Evolutionary conservation across 441 rosid genomes (phyloP).

Genomic region (Syzygium malaccense): DNA sequence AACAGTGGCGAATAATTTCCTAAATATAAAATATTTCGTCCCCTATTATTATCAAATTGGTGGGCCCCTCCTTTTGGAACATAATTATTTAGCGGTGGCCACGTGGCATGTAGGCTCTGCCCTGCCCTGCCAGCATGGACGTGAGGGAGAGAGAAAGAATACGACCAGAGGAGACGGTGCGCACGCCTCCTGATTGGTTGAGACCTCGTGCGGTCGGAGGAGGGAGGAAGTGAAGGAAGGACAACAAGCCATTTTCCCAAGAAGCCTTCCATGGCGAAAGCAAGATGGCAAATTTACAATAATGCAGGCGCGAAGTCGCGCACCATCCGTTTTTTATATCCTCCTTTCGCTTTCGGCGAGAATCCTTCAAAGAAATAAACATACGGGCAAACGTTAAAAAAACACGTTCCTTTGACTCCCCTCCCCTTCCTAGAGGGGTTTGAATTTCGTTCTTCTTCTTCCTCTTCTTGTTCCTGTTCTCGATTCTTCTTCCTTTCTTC

Average conservation of each 20-base stretch:
- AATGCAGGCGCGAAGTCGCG: too few relatives aligned
- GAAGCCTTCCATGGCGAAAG: neutral
- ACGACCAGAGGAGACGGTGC: neutral
- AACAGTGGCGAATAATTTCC: neutral
- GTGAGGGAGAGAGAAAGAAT: neutral
- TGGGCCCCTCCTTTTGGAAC: neutral
- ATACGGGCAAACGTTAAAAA: rapidly evolving
- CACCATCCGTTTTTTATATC: neutral
- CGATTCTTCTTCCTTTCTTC: neutral
- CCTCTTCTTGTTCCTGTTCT: neutral
- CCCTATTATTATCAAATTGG: neutral
- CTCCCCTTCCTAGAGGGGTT: neutral
- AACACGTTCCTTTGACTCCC: neutral
- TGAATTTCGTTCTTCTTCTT: neutral
- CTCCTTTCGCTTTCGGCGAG: neutral
- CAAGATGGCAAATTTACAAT: neutral
- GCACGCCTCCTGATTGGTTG: neutral
- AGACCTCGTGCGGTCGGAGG: neutral
- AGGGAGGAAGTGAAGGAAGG: neutral
- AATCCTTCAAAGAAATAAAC: neutral
- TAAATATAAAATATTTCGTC: neutral
- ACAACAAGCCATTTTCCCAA: neutral
- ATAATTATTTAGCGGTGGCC: neutral
- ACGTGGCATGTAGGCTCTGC: neutral
- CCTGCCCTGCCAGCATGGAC: neutral